phyloP scores from a whole-genome alignment of 2,329 filamentous ascomycete genomes.

The Penicillium decumbens region DNA sequence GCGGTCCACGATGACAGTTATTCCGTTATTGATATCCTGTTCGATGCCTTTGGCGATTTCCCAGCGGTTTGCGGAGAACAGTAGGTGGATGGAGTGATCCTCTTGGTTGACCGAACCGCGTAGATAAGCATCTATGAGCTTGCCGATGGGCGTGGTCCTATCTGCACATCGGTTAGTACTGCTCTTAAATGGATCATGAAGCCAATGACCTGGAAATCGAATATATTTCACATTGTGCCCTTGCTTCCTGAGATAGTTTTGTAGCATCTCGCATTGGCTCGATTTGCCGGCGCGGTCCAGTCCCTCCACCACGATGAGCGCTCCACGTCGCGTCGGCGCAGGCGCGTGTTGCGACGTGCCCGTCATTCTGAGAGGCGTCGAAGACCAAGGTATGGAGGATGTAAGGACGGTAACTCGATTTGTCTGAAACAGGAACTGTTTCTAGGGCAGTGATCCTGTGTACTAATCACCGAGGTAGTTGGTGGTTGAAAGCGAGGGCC shows the following conservation, averaged over 20 bases:
- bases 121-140: conserved; percentile 81
- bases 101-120: conserved; percentile 67
- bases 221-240: conserved; percentile 55
- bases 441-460: background rate
- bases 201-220: conserved; percentile 59
- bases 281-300: conserved; percentile 89
- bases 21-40: conserved; percentile 57
- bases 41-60: conserved; percentile 52
- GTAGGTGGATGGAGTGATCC: conserved; percentile 82
- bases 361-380: conserved; percentile 10
- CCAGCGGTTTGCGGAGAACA: conserved; percentile 91
- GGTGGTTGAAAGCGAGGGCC: background rate
- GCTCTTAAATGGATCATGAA: background rate
- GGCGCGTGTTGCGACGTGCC: conserved; percentile 12
- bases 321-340: conserved; percentile 50
- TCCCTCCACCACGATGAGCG: conserved; percentile 79
- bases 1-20: conserved; percentile 77
- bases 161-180: conserved; percentile 49
- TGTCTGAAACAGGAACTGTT: background rate
- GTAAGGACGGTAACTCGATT: background rate
- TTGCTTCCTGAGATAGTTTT: conserved; percentile 48
- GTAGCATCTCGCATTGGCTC: conserved; percentile 73
- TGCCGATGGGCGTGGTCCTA: conserved; percentile 74
- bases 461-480: background rate
- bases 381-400: too few species aligned